Percentiles rank a stretch among this genome's conserved stretches.
These are phyloP conservation scores for Wilcoxina mikolae DNA, from an alignment of 495 filamentous ascomycete genomes.

Conservation along the genomic window DNA sequence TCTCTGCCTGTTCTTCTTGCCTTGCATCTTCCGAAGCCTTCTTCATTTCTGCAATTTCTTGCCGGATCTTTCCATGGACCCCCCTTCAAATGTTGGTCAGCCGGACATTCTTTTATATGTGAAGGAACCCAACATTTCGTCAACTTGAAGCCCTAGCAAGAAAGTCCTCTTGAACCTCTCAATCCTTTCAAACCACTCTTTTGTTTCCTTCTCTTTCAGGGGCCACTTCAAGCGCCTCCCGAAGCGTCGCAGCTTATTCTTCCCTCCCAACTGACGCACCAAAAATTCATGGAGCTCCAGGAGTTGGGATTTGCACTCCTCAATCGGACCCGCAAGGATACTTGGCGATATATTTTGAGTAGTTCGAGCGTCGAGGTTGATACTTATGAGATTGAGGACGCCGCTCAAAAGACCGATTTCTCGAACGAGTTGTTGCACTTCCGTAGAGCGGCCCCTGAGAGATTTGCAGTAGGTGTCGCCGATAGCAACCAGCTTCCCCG, in stretches of 20 bases:
- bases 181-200: constrained; percentile 14
- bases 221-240: constrained; percentile 20
- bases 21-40: neutral
- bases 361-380: neutral
- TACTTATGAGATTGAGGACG: neutral
- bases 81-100: neutral
- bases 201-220: constrained; percentile 23
- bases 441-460: neutral
- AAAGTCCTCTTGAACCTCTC: constrained; percentile 8
- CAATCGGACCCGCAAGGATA: neutral
- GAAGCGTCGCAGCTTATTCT: constrained; percentile 4
- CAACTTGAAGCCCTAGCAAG: constrained; percentile 10
- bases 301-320: neutral
- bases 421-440: neutral
- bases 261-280: neutral
- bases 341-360: neutral
- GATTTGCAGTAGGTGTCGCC: neutral
- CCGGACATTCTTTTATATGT: neutral
- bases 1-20: neutral
- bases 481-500: neutral
- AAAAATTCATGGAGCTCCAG: neutral
- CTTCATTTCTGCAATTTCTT: neutral
- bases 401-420: neutral
- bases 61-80: neutral
- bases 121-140: constrained; percentile 10